Percentiles rank a stretch among this genome's conserved stretches.
These are phyloP conservation scores for Pseudoneurospora amorphoporcata DNA, from an alignment of 495 filamentous ascomycete genomes.

Conservation along the genomic window DNA sequence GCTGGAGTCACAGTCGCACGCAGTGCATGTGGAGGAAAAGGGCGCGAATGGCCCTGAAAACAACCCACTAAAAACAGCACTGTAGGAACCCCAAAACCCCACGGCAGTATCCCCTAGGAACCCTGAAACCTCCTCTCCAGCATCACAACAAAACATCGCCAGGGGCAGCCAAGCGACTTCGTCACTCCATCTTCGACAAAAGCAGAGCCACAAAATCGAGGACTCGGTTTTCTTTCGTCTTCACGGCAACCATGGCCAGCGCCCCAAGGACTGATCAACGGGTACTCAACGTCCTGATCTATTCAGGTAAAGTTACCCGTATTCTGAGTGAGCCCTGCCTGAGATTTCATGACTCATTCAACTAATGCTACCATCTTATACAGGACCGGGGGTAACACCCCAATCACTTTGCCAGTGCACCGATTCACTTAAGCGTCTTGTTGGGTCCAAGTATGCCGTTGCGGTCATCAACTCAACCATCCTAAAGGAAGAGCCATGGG, in stretches of 20 bases:
- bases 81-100: not conserved
- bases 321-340: not conserved
- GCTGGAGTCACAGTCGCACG: not conserved
- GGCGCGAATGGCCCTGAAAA: not conserved
- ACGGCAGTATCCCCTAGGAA: not conserved
- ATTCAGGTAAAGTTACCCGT: conserved; percentile 51
- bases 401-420: conserved; percentile 85
- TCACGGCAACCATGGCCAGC: not conserved
- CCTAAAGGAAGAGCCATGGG: conserved; percentile 89
- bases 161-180: not conserved
- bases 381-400: conserved; percentile 74
- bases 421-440: conserved; percentile 75
- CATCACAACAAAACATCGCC: not conserved
- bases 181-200: not conserved
- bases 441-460: conserved; percentile 91
- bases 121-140: not conserved
- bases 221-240: not conserved
- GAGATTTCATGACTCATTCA: not conserved
- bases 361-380: conserved; percentile 4
- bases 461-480: conserved; percentile 68
- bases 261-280: conserved; percentile 14
- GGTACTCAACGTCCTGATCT: conserved; percentile 79
- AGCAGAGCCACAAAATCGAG: not conserved
- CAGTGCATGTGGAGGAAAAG: not conserved
- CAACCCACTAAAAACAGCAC: not conserved